Evolutionary conservation across 1,284 basidiomycete genomes (phyloP), one percentile per base, ranked within the genome.

Genomic region (Anthracocystis panici-leucophaei): DNA sequence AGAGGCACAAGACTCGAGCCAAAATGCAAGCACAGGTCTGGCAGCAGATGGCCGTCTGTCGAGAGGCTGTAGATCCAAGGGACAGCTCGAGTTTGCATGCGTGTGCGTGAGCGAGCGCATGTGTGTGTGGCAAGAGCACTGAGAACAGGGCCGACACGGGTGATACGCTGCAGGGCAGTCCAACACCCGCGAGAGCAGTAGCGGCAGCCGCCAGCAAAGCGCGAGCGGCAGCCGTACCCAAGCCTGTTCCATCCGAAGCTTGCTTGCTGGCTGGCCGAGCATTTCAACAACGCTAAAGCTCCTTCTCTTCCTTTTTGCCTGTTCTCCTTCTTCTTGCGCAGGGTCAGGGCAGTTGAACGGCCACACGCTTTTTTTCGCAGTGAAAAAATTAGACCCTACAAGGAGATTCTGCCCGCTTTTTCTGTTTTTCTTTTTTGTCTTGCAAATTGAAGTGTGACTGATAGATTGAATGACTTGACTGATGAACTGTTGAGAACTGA

Each of bases 361-460:
- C 45, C 21, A 40, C 51, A 65, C 51, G 41, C 53, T 27, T 50
- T 51, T 45, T 49, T 50, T 41, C 16, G 18, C 9, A 35, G 16
- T 48, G 51, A 40, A 49, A 49, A 41, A 50, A 46, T 64, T 64
- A 55, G 41, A 10, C 48, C 40, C 16, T 40, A 40, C 29, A 51
- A 12, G 11, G 49, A 10, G n/a, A 53, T 52, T 61, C 16, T 25
- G 54, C 49, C 50, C 20, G 35, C 10, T 29, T 23, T 46, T 52
- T 27, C 20, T 23, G 46, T 31, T 53, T 31, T n/a, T 52, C 12
- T 35, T 23, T 40, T 38, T 33, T 38, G 49, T 54, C 35, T 60
- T 45, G 29, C n/a, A 44, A 16, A 49, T 49, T 49, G 44, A 35
- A 56, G 33, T 57, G 25, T 48, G 45, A 57, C 31, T 48, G 55